Percentiles rank a stretch among this genome's conserved stretches.
These are phyloP conservation scores for Bolboschoenus planiculmis DNA, from an alignment of 176 grass and related monocot genomes.

Conservation along the genomic window DNA sequence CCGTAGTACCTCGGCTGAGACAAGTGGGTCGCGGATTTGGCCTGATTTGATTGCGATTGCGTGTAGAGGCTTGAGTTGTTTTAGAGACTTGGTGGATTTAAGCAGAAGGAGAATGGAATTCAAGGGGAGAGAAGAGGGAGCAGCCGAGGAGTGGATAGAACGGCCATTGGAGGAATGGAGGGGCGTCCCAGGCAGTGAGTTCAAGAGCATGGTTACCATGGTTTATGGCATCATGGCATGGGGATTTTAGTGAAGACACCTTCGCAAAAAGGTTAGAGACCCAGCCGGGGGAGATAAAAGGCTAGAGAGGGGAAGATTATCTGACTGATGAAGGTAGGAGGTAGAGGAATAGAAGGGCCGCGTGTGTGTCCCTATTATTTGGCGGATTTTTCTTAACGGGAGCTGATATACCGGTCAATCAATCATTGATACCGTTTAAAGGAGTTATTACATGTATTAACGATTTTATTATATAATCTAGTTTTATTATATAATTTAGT, in stretches of 20 bases:
- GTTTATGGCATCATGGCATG: background rate
- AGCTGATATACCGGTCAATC: no score
- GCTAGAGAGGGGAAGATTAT: no score
- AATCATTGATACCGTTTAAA: no score
- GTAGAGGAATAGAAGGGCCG: no score
- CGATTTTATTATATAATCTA: no score
- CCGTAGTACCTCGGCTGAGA: slow-evolving; percentile 26
- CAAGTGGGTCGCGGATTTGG: slow-evolving; percentile 19
- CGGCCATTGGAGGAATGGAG: background rate
- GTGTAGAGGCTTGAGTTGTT: slow-evolving; percentile 28
- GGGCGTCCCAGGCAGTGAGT: background rate
- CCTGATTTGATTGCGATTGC: slow-evolving; percentile 34
- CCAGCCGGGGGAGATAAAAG: no score
- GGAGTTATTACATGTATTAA: no score
- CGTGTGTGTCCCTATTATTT: no score
- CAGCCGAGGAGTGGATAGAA: background rate
- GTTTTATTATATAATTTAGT: no score
- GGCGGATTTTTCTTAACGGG: no score
- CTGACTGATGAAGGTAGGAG: no score
- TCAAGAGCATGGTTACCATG: slow-evolving; percentile 8
- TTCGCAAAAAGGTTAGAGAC: no score
- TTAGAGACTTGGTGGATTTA: slow-evolving; percentile 22
- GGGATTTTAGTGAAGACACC: background rate
- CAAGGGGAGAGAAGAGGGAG: background rate
- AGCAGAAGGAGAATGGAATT: slow-evolving; percentile 15